phyloP scores from a whole-genome alignment of 768 basidiomycete genomes.

The Suillus bovinus region DNA sequence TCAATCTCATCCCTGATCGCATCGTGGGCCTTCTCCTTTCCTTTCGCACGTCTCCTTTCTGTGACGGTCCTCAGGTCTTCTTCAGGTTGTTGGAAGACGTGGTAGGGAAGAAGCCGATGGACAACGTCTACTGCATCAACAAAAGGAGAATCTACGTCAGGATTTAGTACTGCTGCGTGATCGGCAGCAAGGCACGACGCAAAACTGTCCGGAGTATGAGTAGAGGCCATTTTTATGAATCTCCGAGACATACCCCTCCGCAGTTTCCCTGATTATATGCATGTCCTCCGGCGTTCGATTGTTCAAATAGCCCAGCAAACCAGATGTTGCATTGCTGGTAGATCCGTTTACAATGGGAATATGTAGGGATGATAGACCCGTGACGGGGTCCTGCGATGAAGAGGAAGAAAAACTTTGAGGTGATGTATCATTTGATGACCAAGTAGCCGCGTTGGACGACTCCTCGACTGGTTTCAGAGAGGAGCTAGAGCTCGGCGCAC shows the following conservation, averaged over 20 bases:
- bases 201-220: constrained; percentile 44
- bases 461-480: constrained; percentile 20
- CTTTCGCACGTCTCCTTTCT: constrained; percentile 41
- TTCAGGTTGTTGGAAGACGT: constrained; percentile 73
- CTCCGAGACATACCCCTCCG: constrained; percentile 46
- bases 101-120: constrained; percentile 76
- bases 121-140: constrained; percentile 60
- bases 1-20: constrained; percentile 51
- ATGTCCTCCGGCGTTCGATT: constrained; percentile 53
- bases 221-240: constrained; percentile 1
- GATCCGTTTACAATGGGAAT: constrained; percentile 11
- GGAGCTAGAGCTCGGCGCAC: constrained; percentile 28
- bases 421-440: constrained; percentile 7
- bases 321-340: constrained; percentile 26
- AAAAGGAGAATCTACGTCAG: constrained; percentile 74
- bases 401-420: constrained; percentile 11
- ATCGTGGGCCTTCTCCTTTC: constrained; percentile 59
- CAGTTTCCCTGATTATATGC: constrained; percentile 44
- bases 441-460: constrained; percentile 1
- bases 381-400: constrained; percentile 13
- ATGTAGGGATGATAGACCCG: constrained; percentile 29
- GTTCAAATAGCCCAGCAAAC: constrained; percentile 26
- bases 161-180: constrained; percentile 58
- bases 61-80: constrained; percentile 53
- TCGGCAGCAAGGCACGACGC: constrained; percentile 58